Evolutionary conservation across 73 alveolate genomes (phyloP), one percentile per base, ranked within the genome.

Genomic region (Symbiodinium pilosum): DNA sequence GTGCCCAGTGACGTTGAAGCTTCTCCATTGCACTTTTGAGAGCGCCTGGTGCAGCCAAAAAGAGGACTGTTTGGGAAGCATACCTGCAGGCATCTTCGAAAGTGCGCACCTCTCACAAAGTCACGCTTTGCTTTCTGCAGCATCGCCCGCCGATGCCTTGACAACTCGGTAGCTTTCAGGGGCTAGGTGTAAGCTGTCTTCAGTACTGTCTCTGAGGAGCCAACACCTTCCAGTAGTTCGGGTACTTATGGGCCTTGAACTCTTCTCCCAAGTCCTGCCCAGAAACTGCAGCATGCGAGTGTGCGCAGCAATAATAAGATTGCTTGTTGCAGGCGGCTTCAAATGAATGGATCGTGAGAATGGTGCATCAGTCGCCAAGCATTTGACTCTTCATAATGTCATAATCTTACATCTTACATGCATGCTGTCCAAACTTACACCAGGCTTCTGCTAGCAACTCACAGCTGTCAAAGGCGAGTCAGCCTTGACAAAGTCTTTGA

Each of bases 401-500:
- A n/a, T n/a, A n/a, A n/a, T n/a, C n/a, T n/a, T n/a, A n/a, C n/a
- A n/a, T n/a, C n/a, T n/a, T n/a, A 30, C 30, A 54, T n/a, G 73
- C 30, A 54, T 54, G 32, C 26, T 54, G 73, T 16, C 73, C 73
- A 26, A 24, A 47, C 64, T 47, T 47, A 11, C n/a, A n/a, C n/a
- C n/a, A n/a, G n/a, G n/a, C n/a, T n/a, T n/a, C n/a, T n/a, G n/a
- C n/a, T n/a, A n/a, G n/a, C n/a, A n/a, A n/a, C n/a, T n/a, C n/a
- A n/a, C n/a, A n/a, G n/a, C n/a, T n/a, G n/a, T n/a, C n/a, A n/a
- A n/a, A n/a, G n/a, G n/a, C n/a, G 28, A 6, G 73, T 40, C 42
- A 26, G 34, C 96, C 96, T 91, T 91, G 81, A 91, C 88, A 40
- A 91, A 91, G 16, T 91, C 96, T 30, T 68, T 54, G 87, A 91